phyloP scores from a whole-genome alignment of 192 early-diverging fungal genomes.

The Thamnidium elegans region DNA sequence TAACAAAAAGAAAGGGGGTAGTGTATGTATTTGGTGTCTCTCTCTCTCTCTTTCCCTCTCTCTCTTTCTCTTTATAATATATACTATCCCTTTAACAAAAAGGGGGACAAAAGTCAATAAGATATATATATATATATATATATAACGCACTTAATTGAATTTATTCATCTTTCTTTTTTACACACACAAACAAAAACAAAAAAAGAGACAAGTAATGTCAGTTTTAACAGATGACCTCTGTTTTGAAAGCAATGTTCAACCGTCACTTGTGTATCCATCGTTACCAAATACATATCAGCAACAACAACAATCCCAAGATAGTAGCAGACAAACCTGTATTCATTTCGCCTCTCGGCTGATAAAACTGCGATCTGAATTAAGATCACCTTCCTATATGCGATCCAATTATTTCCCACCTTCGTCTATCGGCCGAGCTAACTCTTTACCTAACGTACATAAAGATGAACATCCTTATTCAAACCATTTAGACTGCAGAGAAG shows the following conservation, averaged over 20 bases:
- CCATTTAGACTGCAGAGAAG: neutral
- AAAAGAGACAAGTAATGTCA: too few relatives aligned
- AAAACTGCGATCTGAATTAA: constrained; percentile 5
- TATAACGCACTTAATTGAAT: too few relatives aligned
- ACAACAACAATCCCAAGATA: neutral
- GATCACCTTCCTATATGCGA: constrained; percentile 7
- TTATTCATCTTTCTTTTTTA: too few relatives aligned
- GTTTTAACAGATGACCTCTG: too few relatives aligned
- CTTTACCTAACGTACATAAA: neutral
- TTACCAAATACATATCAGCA: neutral
- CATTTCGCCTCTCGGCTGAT: constrained; percentile 9
- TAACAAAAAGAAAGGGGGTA: too few relatives aligned
- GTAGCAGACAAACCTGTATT: neutral
- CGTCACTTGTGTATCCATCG: constrained; percentile 4
- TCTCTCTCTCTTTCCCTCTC: too few relatives aligned
- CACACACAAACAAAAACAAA: too few relatives aligned
- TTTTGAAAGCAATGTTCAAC: constrained; percentile 2
- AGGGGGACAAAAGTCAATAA: too few relatives aligned
- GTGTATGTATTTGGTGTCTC: too few relatives aligned
- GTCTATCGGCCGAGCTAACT: neutral
- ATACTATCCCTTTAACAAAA: too few relatives aligned
- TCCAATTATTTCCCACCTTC: neutral
- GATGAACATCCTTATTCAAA: neutral
- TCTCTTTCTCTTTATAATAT: too few relatives aligned
- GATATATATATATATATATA: too few relatives aligned